A percentile compares a stretch with the other conserved stretches of the same genome.
These are phyloP conservation scores for Picea engelmannii DNA, from an alignment of 83 land plant genomes.

Conservation along the genomic window DNA sequence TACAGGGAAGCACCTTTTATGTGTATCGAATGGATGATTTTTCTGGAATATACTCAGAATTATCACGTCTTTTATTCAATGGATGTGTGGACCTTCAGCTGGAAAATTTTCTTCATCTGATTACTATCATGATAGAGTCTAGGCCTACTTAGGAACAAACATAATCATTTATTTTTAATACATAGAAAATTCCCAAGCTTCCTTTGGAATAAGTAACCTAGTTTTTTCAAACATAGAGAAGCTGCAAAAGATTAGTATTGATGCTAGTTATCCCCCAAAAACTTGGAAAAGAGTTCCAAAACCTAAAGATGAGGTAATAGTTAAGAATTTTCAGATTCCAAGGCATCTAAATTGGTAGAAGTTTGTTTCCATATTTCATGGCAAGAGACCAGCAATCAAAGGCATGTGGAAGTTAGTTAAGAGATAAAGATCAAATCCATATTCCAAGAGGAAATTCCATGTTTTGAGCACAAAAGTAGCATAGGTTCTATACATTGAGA, in stretches of 20 bases:
- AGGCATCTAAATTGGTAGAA: too few relatives aligned
- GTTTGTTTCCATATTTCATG: too few relatives aligned
- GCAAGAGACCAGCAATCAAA: too few relatives aligned
- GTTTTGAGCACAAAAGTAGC: too few relatives aligned
- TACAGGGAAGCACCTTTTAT: slow-evolving; percentile 69
- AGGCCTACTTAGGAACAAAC: slow-evolving; percentile 58
- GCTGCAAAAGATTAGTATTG: slow-evolving; percentile 12
- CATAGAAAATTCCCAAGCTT: slow-evolving; percentile 60
- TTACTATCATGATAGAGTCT: slow-evolving; percentile 79
- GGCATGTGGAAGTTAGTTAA: too few relatives aligned
- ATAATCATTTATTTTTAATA: slow-evolving; percentile 60
- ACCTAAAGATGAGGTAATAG: too few relatives aligned
- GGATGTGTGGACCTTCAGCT: slow-evolving; percentile 58
- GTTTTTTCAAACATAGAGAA: slow-evolving; percentile 23
- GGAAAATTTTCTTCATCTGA: slow-evolving; percentile 86
- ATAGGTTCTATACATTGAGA: too few relatives aligned
- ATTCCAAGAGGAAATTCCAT: too few relatives aligned
- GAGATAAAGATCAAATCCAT: too few relatives aligned
- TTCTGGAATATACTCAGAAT: slow-evolving; percentile 67
- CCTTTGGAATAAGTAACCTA: slow-evolving; percentile 56
- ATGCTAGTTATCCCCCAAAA: slow-evolving; percentile 50
- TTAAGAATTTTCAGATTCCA: too few relatives aligned
- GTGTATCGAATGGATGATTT: slow-evolving; percentile 40
- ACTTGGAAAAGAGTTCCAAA: slow-evolving; percentile 26
- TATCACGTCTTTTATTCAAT: slow-evolving; percentile 74